Evolutionary conservation across 768 basidiomycete species (phyloP).

Genomic region (Lenzites betulinus): DNA sequence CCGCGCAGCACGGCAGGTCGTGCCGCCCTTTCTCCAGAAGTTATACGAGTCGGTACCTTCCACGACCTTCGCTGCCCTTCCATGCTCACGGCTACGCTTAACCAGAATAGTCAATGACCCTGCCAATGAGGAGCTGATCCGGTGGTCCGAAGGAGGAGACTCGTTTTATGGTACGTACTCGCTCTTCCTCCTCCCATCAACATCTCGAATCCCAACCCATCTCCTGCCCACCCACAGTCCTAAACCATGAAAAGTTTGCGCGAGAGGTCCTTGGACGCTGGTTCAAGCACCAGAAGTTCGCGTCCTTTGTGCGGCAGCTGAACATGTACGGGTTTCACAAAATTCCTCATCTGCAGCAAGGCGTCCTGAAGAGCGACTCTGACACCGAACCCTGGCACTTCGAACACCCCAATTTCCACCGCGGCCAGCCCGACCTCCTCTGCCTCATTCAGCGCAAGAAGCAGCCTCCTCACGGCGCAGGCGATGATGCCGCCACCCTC

Average conservation of each 20-base stretch:
- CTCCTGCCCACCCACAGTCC: constrained; percentile 50
- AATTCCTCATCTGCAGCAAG: constrained; percentile 94
- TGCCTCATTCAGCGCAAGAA: constrained; percentile 88
- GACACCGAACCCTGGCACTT: constrained; percentile 92
- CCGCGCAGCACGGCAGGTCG: constrained; percentile 50
- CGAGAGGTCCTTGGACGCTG: constrained; percentile 87
- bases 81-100: constrained; percentile 6
- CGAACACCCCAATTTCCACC: constrained; percentile 84
- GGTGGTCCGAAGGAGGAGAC: constrained; percentile 90
- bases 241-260: constrained; percentile 89
- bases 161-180: constrained; percentile 78
- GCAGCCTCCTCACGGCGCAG: constrained; percentile 42
- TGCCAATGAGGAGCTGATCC: constrained; percentile 78
- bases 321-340: constrained; percentile 98
- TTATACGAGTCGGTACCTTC: constrained; percentile 73
- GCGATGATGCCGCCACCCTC: constrained; percentile 30
- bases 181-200: background rate
- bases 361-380: constrained; percentile 81
- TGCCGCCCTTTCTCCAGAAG: constrained; percentile 91
- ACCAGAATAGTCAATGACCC: constrained; percentile 90
- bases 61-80: constrained; percentile 9
- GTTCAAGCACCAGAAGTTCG: constrained; percentile 98
- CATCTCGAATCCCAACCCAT: background rate
- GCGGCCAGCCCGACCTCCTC: constrained; percentile 86
- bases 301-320: constrained; percentile 87